A percentile compares a stretch with the other conserved stretches of the same genome.
These are phyloP conservation scores for Keithomyces neogunnii DNA, from an alignment of 2,329 filamentous ascomycete species.

Conservation along the genomic window DNA sequence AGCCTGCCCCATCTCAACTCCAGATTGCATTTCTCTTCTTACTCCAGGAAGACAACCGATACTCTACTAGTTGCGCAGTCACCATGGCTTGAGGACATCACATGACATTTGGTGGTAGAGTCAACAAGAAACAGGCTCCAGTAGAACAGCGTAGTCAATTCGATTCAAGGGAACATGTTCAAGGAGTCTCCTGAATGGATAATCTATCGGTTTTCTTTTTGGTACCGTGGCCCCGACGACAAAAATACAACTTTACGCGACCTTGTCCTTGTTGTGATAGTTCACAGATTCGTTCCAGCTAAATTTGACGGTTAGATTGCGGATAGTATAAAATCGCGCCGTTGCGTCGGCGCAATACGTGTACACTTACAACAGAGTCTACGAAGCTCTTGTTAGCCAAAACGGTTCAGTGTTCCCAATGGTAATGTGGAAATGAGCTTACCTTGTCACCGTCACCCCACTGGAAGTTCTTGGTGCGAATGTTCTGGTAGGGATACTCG, in stretches of 20 bases:
- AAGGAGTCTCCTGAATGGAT: constrained; percentile 18
- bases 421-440: constrained; percentile 10
- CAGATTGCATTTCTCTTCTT: too few relatives aligned
- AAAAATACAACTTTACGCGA: constrained; percentile 27
- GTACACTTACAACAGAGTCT: constrained; percentile 45
- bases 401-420: not conserved
- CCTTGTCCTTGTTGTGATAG: constrained; percentile 92
- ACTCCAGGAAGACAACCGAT: too few relatives aligned
- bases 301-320: not conserved
- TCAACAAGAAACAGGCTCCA: not conserved
- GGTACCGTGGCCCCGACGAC: constrained; percentile 8
- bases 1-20: too few relatives aligned
- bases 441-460: constrained; percentile 97
- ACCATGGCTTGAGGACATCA: too few relatives aligned
- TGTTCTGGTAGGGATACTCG: constrained; percentile 97
- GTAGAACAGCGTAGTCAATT: constrained; percentile 15
- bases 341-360: not conserved
- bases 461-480: constrained; percentile 89
- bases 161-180: constrained; percentile 25
- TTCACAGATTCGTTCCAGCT: constrained; percentile 96
- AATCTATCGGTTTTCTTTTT: constrained; percentile 16
- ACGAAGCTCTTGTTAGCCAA: not conserved
- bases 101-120: too few relatives aligned
- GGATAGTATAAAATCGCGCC: not conserved
- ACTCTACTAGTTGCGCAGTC: too few relatives aligned